Base-by-base conservation (phyloP, 108 stramenopile genomes). In the Cyclotella baltica region DNA sequence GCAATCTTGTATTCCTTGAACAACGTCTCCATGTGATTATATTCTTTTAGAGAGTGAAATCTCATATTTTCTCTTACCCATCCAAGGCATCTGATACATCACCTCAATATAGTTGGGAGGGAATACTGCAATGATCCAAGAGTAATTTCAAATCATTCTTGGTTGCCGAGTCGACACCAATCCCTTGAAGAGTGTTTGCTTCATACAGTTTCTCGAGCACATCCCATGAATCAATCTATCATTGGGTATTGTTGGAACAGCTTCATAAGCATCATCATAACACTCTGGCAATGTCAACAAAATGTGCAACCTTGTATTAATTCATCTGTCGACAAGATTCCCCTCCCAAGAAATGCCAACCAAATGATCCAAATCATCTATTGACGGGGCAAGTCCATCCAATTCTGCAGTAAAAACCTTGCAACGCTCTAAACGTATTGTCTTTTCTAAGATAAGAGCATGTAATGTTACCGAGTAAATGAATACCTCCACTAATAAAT, bases 401-500 rank as follows among this genome's bases (percentile, higher is more conserved):
- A 80, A 67, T 51, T 80, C 80, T 3, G 65, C 51, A 25, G 67
- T 33, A 25, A 74, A 58, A n/a, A 57, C 74, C 58, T 10, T 23
- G 37, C 50, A 80, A 59, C 25, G 80, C 50, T n/a, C 38, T 53
- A 27, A 63, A 61, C 8, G 80, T 74, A 64, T 73, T 62, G 1
- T 80, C 67, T 10, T 13, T 34, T 5, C 80, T 73, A 52, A 80
- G 51, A 28, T 80, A 67, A 16, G 61, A 29, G 20, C 51, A 52
- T 2, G 73, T 51, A 22, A 80, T 51, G 4, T 73, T 72, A 5
- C 73, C 30, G n/a, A 80, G 62, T 0, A 80, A 29, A 46, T 80
- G 80, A 23, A 80, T n/a, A n/a, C n/a, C n/a, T n/a, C 59, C 67
- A 74, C 80, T 23, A 80, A 52, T 23, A 72, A 58, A 63, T 80